phyloP scores from a whole-genome alignment of 805 yeast species.

The Saccharomycopsis sp. region DNA sequence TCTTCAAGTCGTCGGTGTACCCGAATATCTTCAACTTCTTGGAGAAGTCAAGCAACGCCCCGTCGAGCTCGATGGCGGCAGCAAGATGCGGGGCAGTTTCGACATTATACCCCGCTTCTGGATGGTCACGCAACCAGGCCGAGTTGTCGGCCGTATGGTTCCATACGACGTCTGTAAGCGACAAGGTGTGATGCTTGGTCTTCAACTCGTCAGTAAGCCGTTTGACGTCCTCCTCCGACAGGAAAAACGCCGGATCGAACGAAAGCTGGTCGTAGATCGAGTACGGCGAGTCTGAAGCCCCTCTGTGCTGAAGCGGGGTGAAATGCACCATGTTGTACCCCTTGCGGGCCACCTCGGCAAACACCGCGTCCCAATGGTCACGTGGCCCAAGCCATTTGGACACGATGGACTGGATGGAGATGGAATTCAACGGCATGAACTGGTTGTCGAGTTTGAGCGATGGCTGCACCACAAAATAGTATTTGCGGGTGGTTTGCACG shows the following conservation, averaged over 20 bases:
- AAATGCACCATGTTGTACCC: constrained; percentile 96
- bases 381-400: constrained; percentile 86
- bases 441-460: constrained; percentile 46
- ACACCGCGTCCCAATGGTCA: constrained; percentile 59
- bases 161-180: constrained; percentile 88
- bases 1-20: constrained; percentile 50
- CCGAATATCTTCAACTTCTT: constrained; percentile 47
- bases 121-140: constrained; percentile 74
- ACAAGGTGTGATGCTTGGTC: constrained; percentile 51
- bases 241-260: constrained; percentile 65
- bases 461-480: constrained; percentile 77
- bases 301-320: constrained; percentile 87
- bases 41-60: constrained; percentile 60
- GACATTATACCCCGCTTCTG: constrained; percentile 83
- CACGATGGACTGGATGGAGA: constrained; percentile 76
- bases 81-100: constrained; percentile 84
- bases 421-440: constrained; percentile 65
- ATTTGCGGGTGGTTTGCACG: constrained; percentile 45
- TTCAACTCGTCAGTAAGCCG: constrained; percentile 45
- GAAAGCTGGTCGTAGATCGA: constrained; percentile 79
- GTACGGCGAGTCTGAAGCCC: constrained; percentile 88
- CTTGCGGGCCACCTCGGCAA: constrained; percentile 55
- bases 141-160: constrained; percentile 95
- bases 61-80: constrained; percentile 81
- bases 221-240: constrained; percentile 47